These are phyloP conservation scores for Trypanosoma scelopori DNA, from an alignment of 208 protist species.

Conservation along the genomic window DNA sequence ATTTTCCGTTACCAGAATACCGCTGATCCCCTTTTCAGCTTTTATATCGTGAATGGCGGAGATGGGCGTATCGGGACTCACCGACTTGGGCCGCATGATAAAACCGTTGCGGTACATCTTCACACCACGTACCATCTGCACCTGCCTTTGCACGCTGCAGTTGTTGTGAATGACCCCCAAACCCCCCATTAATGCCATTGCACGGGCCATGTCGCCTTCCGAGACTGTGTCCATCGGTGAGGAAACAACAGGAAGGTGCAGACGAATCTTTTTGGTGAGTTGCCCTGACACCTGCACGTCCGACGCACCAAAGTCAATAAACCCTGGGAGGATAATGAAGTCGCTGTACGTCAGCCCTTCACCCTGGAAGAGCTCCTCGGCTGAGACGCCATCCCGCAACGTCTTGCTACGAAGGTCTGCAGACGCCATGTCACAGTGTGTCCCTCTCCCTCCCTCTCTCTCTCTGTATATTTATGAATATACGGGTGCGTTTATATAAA, in stretches of 20 bases:
- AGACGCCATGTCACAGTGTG: slow-evolving; percentile 28
- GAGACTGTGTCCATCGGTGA: slow-evolving; percentile 98
- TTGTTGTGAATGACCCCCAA: slow-evolving; percentile 97
- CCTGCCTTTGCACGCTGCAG: slow-evolving; percentile 91
- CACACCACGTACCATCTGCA: slow-evolving; percentile 89
- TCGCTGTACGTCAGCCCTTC: slow-evolving; percentile 94
- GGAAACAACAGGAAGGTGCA: slow-evolving; percentile 91
- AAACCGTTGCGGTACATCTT: slow-evolving; percentile 97
- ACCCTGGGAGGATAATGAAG: slow-evolving; percentile 94
- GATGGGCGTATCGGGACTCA: slow-evolving; percentile 84
- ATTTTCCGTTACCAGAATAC: slow-evolving; percentile 96
- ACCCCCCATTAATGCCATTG: slow-evolving; percentile 93
- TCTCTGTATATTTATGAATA: background rate
- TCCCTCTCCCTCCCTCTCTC: background rate
- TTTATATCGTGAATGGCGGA: slow-evolving; percentile 92
- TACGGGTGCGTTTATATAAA: background rate
- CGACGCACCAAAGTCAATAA: slow-evolving; percentile 91
- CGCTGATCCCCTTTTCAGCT: slow-evolving; percentile 92
- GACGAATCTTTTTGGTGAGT: slow-evolving; percentile 90
- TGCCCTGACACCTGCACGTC: slow-evolving; percentile 86
- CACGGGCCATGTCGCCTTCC: slow-evolving; percentile 89
- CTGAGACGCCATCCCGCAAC: slow-evolving; percentile 79
- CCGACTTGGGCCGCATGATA: slow-evolving; percentile 94
- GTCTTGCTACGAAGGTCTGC: slow-evolving; percentile 74
- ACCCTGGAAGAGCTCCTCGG: slow-evolving; percentile 83